Evolutionary conservation across 371 early-diverging fungal genomes (phyloP).

Genomic region (Nematocida displodere): DNA sequence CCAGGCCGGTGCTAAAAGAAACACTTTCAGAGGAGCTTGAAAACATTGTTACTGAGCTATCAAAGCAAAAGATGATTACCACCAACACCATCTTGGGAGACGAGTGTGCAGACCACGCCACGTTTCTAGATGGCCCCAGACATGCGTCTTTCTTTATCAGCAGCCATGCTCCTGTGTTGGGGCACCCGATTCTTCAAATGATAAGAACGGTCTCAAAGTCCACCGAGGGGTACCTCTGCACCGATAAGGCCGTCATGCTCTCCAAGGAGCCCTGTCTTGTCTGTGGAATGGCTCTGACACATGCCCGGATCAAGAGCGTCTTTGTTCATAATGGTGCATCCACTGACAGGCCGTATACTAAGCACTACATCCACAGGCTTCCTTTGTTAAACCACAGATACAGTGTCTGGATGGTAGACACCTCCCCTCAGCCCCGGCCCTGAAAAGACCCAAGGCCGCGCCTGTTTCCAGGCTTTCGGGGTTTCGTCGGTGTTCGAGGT

Average conservation of each 20-base stretch:
- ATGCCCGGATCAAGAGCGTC: constrained; percentile 29
- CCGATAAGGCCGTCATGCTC: constrained; percentile 20
- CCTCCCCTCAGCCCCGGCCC: no score
- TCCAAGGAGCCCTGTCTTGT: constrained; percentile 39
- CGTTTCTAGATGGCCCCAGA: background rate
- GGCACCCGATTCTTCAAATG: constrained; percentile 24
- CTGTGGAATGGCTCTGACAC: constrained; percentile 46
- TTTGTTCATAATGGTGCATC: constrained; percentile 20
- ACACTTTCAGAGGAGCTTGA: no score
- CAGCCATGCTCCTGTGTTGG: background rate
- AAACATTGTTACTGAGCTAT: no score
- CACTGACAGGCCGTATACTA: constrained; percentile 9
- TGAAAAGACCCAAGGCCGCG: no score
- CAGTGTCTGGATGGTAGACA: no score
- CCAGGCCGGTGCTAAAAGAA: no score
- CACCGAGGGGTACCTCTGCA: constrained; percentile 37
- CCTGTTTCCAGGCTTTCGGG: no score
- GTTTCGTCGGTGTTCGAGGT: no score
- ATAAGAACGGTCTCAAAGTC: background rate
- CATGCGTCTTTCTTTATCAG: background rate
- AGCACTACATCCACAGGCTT: constrained; percentile 3
- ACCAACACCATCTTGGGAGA: no score
- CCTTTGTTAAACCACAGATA: constrained; percentile 34
- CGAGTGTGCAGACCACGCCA: background rate
- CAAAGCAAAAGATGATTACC: no score